Percentiles rank a stretch among this genome's conserved stretches.
phyloP scores from a whole-genome alignment of 768 basidiomycete genomes.

The Pleurotus salmoneostramineus region DNA sequence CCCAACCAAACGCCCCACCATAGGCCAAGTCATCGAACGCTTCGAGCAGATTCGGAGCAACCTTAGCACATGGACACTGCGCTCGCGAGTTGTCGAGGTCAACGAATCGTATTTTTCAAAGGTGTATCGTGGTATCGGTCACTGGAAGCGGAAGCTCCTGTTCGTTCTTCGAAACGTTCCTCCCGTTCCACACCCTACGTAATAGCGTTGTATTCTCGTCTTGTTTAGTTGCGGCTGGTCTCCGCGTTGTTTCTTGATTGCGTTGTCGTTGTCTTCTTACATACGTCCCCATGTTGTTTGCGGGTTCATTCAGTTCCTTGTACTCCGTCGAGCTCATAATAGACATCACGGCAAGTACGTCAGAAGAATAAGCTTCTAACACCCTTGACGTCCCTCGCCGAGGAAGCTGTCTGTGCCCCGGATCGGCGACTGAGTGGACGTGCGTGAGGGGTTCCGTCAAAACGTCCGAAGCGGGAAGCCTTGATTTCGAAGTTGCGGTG shows the following conservation, averaged over 20 bases:
- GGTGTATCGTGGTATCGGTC: not conserved
- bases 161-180: constrained; percentile 3
- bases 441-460: not conserved
- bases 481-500: not conserved
- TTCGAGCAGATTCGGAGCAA: constrained; percentile 2
- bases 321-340: no score
- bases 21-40: constrained; percentile 1
- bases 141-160: not conserved
- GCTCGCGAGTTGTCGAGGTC: not conserved
- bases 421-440: no score
- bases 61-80: constrained; percentile 1
- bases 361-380: no score
- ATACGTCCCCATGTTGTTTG: no score
- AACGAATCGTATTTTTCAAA: not conserved
- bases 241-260: not conserved
- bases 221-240: not conserved
- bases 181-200: not conserved
- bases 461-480: not conserved
- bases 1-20: constrained; percentile 7
- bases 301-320: no score
- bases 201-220: not conserved
- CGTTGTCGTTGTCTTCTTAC: no score
- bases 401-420: no score
- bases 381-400: no score
- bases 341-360: no score